Base-by-base conservation (phyloP, 148 eudicot genomes). In the Pharnaceum exiguum region DNA sequence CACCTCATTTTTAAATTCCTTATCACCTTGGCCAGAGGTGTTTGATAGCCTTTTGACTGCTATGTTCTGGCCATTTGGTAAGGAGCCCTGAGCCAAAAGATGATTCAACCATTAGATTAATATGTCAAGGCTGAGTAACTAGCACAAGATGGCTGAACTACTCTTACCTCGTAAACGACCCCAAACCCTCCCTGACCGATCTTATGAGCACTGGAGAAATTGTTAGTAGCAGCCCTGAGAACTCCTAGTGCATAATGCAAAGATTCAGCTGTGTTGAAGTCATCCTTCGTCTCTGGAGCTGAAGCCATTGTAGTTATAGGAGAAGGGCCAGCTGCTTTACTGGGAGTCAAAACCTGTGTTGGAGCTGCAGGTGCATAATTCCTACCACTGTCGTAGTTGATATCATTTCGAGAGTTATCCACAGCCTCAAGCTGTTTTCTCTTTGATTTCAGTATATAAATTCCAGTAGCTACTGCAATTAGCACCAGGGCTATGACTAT, bases 101-200 rank as follows among this genome's bases (percentile, higher is more conserved):
- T 11, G 11, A 43, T n/a, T n/a, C n/a, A n/a, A n/a, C n/a, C n/a
- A n/a, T n/a, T n/a, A n/a, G n/a, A n/a, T n/a, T n/a, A n/a, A n/a
- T n/a, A n/a, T n/a, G n/a, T n/a, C n/a, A n/a, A n/a, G n/a, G n/a
- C n/a, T n/a, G n/a, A n/a, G n/a, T n/a, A n/a, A n/a, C n/a, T n/a
- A n/a, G n/a, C n/a, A n/a, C n/a, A n/a, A n/a, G n/a, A n/a, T n/a
- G n/a, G n/a, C n/a, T n/a, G n/a, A n/a, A n/a, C n/a, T n/a, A n/a
- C n/a, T n/a, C n/a, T n/a, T 43, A 63, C 68, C 68, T 53, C 54
- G 22, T 63, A 63, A 31, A 63, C 68, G 17, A 53, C n/a, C 3
- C 59, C 68, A 33, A 63, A 63, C 16, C 68, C 68, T 5, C 68
- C 68, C 4, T 15, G 50, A 13, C 68, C 68, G 3, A 63, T 63